Base-by-base conservation (phyloP, 352 stramenopile species). In the Globisporangium mamillatum region DNA sequence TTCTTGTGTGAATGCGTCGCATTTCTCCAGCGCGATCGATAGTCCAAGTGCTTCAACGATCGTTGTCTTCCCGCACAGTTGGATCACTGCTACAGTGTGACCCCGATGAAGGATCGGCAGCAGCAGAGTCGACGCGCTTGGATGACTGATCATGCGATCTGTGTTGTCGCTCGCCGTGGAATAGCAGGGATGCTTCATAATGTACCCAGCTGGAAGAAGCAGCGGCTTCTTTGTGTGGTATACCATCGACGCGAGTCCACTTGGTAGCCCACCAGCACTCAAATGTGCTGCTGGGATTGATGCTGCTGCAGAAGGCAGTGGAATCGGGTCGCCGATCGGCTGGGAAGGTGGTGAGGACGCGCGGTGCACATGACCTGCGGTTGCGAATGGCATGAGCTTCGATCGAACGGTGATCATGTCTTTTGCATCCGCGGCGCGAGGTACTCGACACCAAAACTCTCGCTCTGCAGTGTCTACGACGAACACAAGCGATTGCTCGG, bases 381-480 rank as follows among this genome's bases (percentile, higher is more conserved):
- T 59, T 22, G 64, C 57, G 12, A 84, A 66, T n/a, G 72, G 71
- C 36, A 79, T 71, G 41, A 90, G 68, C 12, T 68, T 71, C 6
- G 78, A 90, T 10, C 81, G 78, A 2, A 86, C 70, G 0, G 81
- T 90, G 44, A 69, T 60, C 57, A 57, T 73, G 66, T 83, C 41
- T 25, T 64, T 61, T 44, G 64, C 16, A 24, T 68, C 24, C 4
- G 69, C n/a, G 24, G 66, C 32, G 9, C 73, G 73, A 6, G 76
- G 75, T 18, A 90, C 65, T 20, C 86, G 83, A 32, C 86, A 91
- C 86, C 86, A 93, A 27, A 93, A 91, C 50, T 93, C 86, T 20
- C 92, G 80, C 65, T 92, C 79, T 4, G 82, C 75, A 20, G 84
- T 84, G 66, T 93, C 84, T 32, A 87, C 77, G 4, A 93, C 75